Evolutionary conservation across 2,329 filamentous ascomycete genomes (phyloP), one percentile per base, ranked within the genome.

Genomic region (Samsoniella hepiali): DNA sequence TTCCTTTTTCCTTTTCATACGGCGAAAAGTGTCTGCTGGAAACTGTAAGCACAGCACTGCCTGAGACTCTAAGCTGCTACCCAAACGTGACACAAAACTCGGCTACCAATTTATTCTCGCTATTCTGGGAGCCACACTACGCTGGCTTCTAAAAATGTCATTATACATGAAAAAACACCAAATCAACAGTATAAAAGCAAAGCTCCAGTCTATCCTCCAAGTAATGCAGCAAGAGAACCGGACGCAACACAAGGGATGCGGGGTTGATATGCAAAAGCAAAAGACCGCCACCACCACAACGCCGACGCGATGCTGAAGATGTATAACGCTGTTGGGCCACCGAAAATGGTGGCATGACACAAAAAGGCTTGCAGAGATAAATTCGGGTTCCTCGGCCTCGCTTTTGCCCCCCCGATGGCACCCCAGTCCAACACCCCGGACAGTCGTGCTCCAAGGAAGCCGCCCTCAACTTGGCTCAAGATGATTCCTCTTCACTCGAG

Each of bases 61-160:
- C 22, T 22, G 22, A 22, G 22, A 22, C 22, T 22, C 22, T 22
- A 22, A 22, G 22, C 22, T 22, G 22, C 22, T 22, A 22, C 22
- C 22, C 22, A 22, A 22, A 22, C 22, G 22, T 22, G 22, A 22
- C 22, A 22, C 22, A 22, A 22, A 22, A 22, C 7, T 49, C 45
- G 17, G 47, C 47, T 13, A 13, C 29, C 47, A 50, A 32, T 50
- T 32, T 11, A 31, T 49, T 50, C 3, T 31, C 47, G 47, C 47
- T 17, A 13, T 9, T 44, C 11, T 56, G 17, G 38, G 27, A 29
- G 38, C 54, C 10, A n/a, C 17, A 17, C n/a, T 10, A 38, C 40
- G 50, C 50, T 62, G 29, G 36, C 11, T 36, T 49, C 58, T 53
- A 53, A 31, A 55, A 44, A 22, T 54, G 58, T 32, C 50, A 45